Percentiles rank a stretch among this genome's conserved stretches.
Conservation (phyloP, 345 rosid species). For the Citrus sinensis region DNA sequence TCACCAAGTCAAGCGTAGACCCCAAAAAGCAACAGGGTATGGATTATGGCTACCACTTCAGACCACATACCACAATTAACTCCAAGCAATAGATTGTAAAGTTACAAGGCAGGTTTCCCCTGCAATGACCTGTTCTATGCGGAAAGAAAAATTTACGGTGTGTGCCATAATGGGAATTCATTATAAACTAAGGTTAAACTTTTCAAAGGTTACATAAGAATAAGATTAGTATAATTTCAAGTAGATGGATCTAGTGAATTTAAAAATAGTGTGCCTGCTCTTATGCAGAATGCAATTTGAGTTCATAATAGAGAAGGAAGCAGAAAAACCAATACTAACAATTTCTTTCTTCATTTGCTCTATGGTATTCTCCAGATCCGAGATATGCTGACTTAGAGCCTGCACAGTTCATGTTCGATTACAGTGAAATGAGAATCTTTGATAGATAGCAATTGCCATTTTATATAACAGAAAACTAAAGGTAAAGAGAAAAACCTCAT, state of each 20-base stretch:
- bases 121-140: not conserved
- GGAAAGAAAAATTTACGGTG: not conserved
- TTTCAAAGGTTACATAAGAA: not conserved
- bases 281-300: not conserved
- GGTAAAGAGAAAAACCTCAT: conserved; percentile 58
- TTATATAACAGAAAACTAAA: conserved; percentile 3
- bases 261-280: not conserved
- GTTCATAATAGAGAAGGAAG: not conserved
- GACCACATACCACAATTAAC: not conserved
- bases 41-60: not conserved
- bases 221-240: conserved; percentile 3
- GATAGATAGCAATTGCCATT: conserved; percentile 6
- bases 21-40: not conserved
- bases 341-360: conserved; percentile 75
- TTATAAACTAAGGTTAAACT: not conserved
- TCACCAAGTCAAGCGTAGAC: not conserved
- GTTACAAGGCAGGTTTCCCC: not conserved
- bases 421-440: conserved; percentile 1
- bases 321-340: conserved; percentile 44
- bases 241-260: conserved; percentile 1
- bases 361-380: conserved; percentile 75
- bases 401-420: conserved; percentile 29
- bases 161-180: not conserved
- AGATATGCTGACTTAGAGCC: conserved; percentile 95
- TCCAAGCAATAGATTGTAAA: not conserved